Conservation (phyloP, 306 rosid species). For the Astragalus glycyphyllos region DNA sequence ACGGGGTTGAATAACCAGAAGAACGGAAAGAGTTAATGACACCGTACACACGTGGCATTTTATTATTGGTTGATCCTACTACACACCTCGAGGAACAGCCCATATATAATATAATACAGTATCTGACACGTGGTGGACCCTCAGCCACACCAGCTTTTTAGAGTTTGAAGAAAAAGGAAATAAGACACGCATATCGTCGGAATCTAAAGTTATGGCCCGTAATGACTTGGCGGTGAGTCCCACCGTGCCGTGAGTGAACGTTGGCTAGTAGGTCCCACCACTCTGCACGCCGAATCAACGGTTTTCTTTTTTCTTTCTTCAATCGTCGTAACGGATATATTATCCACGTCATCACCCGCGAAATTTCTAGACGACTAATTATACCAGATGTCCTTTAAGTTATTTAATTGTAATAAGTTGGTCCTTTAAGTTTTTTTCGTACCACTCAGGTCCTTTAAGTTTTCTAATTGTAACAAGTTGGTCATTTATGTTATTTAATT, state of each 20-base stretch:
- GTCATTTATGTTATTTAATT: too few species aligned
- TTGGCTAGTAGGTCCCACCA: conserved; percentile 35
- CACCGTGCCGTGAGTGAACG: conserved; percentile 49
- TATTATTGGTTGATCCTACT: background rate
- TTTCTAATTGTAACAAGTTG: too few species aligned
- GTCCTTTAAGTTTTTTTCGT: too few species aligned
- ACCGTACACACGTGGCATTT: conserved; percentile 38
- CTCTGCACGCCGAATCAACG: conserved; percentile 36
- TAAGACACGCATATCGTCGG: conserved; percentile 22
- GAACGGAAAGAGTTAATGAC: conserved; percentile 14
- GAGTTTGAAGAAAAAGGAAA: background rate
- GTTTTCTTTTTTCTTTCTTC: conserved; percentile 15
- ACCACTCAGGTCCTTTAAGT: too few species aligned
- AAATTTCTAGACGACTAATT: conserved; percentile 39
- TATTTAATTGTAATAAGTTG: too few species aligned
- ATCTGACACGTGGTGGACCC: conserved; percentile 47
- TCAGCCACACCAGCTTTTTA: conserved; percentile 26
- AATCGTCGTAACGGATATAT: conserved; percentile 32
- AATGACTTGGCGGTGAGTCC: conserved; percentile 49
- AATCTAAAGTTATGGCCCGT: conserved; percentile 48
- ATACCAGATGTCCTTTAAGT: too few species aligned
- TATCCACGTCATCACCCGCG: background rate
- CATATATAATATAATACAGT: background rate
- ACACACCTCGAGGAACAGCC: background rate
- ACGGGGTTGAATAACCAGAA: conserved; percentile 20